Conservation (phyloP, 345 rosid genomes). For the Xanthoceras sorbifolium region DNA sequence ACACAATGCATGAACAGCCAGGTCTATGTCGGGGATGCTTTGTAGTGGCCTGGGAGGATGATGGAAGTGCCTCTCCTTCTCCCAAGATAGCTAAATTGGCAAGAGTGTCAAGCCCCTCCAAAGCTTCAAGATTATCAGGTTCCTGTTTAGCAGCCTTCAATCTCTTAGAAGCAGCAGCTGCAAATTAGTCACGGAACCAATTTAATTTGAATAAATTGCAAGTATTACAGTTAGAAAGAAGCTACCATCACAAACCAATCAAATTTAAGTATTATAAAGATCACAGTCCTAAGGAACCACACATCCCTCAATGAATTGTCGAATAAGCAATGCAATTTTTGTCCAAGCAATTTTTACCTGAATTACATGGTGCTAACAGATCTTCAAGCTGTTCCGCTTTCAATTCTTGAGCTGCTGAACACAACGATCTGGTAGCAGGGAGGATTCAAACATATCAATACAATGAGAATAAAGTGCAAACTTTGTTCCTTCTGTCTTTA, state of each 20-base stretch:
- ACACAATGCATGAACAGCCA: conserved; percentile 93
- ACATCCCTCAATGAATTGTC: background rate
- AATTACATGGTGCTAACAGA: conserved; percentile 43
- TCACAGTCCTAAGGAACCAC: background rate
- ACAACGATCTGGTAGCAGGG: conserved; percentile 51
- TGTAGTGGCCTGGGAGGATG: conserved; percentile 68
- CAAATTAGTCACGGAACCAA: conserved; percentile 16
- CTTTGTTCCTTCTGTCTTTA: background rate
- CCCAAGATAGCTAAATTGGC: conserved; percentile 68
- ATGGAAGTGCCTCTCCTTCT: conserved; percentile 49
- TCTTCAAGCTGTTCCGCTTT: conserved; percentile 59
- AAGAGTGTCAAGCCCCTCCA: conserved; percentile 70
- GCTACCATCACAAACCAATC: conserved; percentile 4
- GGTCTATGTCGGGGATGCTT: conserved; percentile 93
- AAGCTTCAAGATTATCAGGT: conserved; percentile 42
- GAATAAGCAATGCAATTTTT: background rate
- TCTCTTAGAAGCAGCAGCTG: conserved; percentile 52
- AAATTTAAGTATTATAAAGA: conserved; percentile 11
- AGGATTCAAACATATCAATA: conserved; percentile 1
- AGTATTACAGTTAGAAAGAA: conserved; percentile 16
- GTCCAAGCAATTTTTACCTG: conserved; percentile 45
- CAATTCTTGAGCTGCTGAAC: conserved; percentile 59
- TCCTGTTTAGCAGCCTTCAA: conserved; percentile 55
- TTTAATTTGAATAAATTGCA: conserved; percentile 3
- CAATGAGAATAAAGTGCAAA: background rate